phyloP scores from a whole-genome alignment of 2,329 filamentous ascomycete genomes.

The Juglanconis sp. region DNA sequence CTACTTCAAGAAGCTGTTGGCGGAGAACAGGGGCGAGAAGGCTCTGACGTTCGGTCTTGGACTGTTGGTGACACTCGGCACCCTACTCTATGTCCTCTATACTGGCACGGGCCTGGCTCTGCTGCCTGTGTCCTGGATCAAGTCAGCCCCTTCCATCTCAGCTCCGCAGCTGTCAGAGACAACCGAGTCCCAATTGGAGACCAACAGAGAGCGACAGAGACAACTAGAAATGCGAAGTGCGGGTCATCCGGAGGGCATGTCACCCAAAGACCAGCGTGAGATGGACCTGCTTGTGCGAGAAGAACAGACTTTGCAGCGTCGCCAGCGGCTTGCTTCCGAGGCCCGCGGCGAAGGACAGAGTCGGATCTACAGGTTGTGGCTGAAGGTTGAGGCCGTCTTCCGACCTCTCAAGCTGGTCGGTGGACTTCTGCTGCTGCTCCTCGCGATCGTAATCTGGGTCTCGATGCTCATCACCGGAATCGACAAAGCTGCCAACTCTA shows the following conservation, averaged over 20 bases:
- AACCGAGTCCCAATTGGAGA: conserved; percentile 76
- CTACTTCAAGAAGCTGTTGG: conserved; percentile 81
- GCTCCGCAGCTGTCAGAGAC: conserved; percentile 73
- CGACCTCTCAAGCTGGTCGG: conserved; percentile 85
- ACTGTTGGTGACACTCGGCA: conserved; percentile 82
- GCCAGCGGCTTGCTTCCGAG: conserved; percentile 82
- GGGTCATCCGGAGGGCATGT: conserved; percentile 70
- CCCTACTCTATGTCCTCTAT: conserved; percentile 82
- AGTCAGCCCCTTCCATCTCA: conserved; percentile 82
- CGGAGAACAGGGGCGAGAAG: conserved; percentile 87
- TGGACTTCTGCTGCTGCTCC: conserved; percentile 71
- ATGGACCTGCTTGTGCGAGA: conserved; percentile 83
- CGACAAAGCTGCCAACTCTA: conserved; percentile 93
- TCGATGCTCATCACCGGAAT: conserved; percentile 95
- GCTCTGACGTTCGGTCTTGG: conserved; percentile 87
- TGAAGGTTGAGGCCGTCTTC: conserved; percentile 77
- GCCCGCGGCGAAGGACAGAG: conserved; percentile 73
- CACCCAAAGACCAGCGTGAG: conserved; percentile 83
- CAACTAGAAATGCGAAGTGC: conserved; percentile 84
- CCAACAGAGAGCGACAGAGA: conserved; percentile 86
- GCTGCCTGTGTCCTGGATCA: conserved; percentile 86
- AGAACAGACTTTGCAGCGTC: conserved; percentile 86
- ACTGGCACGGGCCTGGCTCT: conserved; percentile 86
- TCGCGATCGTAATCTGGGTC: conserved; percentile 75
- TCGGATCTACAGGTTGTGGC: conserved; percentile 71